Percentiles rank a stretch among this genome's conserved stretches.
These are phyloP conservation scores for Leishmania arabica DNA, from an alignment of 208 protist genomes.

Conservation along the genomic window DNA sequence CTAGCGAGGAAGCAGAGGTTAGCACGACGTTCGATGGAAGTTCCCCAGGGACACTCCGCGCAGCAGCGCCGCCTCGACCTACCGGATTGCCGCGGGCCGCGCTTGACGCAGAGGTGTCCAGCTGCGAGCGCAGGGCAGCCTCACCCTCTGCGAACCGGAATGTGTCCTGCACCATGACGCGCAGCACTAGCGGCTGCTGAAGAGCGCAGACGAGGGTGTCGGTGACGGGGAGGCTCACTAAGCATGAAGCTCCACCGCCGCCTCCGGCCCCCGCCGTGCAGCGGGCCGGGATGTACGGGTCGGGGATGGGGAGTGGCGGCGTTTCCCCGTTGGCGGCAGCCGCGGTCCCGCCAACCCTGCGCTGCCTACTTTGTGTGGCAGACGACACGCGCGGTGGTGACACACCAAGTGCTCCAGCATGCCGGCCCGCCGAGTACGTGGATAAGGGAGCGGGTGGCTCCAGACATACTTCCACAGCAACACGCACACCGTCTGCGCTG, in stretches of 20 bases:
- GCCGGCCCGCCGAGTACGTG: not conserved
- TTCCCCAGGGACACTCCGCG: not conserved
- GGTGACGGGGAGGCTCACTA: conserved; percentile 18
- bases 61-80: not conserved
- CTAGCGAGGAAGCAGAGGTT: not conserved
- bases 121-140: conserved; percentile 5
- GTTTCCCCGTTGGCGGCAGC: not conserved
- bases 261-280: conserved; percentile 9
- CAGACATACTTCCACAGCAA: conserved; percentile 4
- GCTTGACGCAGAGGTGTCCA: conserved; percentile 5
- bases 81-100: not conserved
- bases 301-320: not conserved
- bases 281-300: conserved; percentile 20
- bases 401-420: not conserved
- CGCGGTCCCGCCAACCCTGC: conserved; percentile 1
- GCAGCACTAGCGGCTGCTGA: conserved; percentile 27
- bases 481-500: conserved; percentile 2
- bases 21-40: not conserved
- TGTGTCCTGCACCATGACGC: conserved; percentile 24
- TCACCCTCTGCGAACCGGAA: conserved; percentile 14
- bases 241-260: conserved; percentile 4
- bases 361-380: conserved; percentile 2
- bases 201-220: conserved; percentile 11
- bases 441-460: not conserved
- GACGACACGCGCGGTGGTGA: not conserved